Evolutionary conservation across 306 rosid species (phyloP), one percentile per base, ranked within the genome.

Genomic region (Lathyrus tuberosus): DNA sequence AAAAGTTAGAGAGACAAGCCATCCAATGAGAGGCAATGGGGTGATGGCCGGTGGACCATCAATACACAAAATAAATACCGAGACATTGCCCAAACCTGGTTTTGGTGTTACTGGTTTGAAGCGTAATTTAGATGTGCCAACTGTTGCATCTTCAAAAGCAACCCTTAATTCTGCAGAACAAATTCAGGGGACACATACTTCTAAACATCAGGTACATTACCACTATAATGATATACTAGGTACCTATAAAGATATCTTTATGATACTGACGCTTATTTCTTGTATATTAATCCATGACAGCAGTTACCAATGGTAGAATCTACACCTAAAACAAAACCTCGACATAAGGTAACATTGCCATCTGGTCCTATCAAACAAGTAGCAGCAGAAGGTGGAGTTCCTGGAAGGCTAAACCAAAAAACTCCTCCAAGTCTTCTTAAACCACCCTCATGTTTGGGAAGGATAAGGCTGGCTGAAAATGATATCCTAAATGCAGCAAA

Each of bases 161-260:
- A 46, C 64, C 66, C 70, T 70, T 33, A 95, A 89, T 65, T 74
- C 85, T 78, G 75, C 85, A 65, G 90, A 85, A 79, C 79, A 76
- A 35, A 73, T 77, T 20, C 92, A 75, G 48, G 85, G 83, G 46
- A 76, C 81, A 30, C 78, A 71, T 83, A 59, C 86, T 74, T 48
- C 83, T 69, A 90, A 88, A 82, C 84, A 80, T 81, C 96, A 82
- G 96, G 98, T 92, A 79, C 57, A 63, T 65, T 48, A 65, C 58
- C 15, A 3, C 35, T 69, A 63, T 43, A 70, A 59, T 41, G 44
- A 10, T 56, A 16, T 49, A 42, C 47, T 67, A 46, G 60, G 20
- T 54, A 33, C 64, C 24, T 67, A 46, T 62, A 4, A 72, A 18
- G 28, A 67, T 67, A 47, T 68, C 33, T 59, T 54, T 15, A 3